Base-by-base conservation (phyloP, 164 flowering plant genomes). In the Liquidambar formosana region DNA sequence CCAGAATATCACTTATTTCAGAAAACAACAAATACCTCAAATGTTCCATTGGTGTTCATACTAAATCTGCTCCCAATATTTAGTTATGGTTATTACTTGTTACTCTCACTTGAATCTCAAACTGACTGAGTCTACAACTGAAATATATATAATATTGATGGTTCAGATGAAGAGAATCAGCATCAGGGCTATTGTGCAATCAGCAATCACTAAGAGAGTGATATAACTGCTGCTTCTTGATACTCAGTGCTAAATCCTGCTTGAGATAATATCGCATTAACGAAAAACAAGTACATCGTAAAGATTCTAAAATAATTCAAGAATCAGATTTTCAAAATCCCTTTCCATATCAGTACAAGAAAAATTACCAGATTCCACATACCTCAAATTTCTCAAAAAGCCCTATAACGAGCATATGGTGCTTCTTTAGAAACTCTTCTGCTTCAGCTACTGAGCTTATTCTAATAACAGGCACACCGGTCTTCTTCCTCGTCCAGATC, bases 401-500 rank as follows among this genome's bases (percentile, higher is more conserved):
- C 33, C 97, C 96, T 75, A 91, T 48, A 47, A 82, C 86, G 75
- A 86, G 89, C 21, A 60, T 77, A 12, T 65, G 72, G 66, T 84
- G 71, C 76, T 85, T 93, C 67, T 79, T 80, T 16, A 87, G 78
- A 70, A 92, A 82, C 56, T 83, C 85, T 57, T 87, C 85, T 8
- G 94, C 96, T 66, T 84, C 91, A 27, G 70, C 16, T 3, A 75
- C 70, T 0, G 93, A 77, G 72, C 61, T 81, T 58, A 91, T 38
- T 80, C 88, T 86, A 73, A 82, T 77, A 76, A 89, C 83, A 67
- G 99, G 96, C 10, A 64, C 76, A 44, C 96, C 94, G 27, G 97
- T 92, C 78, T 81, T 95, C 76, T 95, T 95, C 75, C 88, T 86
- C 10, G 79, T 84, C 99, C 99, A 95, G 19, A 88, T 80, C 78